Evolutionary conservation across 2,329 filamentous ascomycete genomes (phyloP), one percentile per base, ranked within the genome.

Genomic region (Ophiocordyceps robertsii): DNA sequence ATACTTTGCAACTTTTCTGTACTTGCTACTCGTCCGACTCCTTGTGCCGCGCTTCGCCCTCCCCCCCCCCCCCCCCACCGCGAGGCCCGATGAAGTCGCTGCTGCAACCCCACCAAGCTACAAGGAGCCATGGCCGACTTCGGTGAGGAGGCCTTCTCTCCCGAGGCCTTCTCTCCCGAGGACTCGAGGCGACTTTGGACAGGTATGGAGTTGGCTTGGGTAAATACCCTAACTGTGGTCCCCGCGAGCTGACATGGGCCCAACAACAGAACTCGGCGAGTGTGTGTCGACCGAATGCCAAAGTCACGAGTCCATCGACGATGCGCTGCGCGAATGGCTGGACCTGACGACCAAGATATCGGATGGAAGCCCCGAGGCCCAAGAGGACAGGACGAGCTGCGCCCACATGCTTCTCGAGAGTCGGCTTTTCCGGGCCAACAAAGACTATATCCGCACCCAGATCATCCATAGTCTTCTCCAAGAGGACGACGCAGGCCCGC

Each of bases 151-250:
- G 73, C 72, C 54, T 74, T 77, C 62, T 73, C 70, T 57, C 72
- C 85, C 62, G 82, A 89, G 64, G 81, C 72, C 54, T 74, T 77
- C 62, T 73, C 70, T 57, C 72, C 85, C 62, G 82, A 89, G 64
- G 81, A 78, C 62, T 85, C 87, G 66, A 76, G 87, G 62, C 81
- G 89, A 65, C 88, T 95, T 67, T 95, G 88, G 90, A 73, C 80
- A 64, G 84, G 89, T 94, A 52, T 51, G 62, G 57, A 42, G 53
- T 52, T 31, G 24, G 16, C 27, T 14, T 13, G 29, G 17, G 14
- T 33, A 14, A 4, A 14, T 4, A 33, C 31, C 12, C 6, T 2
- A 16, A 13, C 6, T 14, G 14, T 31, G 16, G 32, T 35, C 32
- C 8, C 32, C 32, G 3, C 13, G 33, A 36, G 33, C 33, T 10